Evolutionary conservation across 2,329 filamentous ascomycete species (phyloP).

Genomic region (Rhynchosporium agropyri): DNA sequence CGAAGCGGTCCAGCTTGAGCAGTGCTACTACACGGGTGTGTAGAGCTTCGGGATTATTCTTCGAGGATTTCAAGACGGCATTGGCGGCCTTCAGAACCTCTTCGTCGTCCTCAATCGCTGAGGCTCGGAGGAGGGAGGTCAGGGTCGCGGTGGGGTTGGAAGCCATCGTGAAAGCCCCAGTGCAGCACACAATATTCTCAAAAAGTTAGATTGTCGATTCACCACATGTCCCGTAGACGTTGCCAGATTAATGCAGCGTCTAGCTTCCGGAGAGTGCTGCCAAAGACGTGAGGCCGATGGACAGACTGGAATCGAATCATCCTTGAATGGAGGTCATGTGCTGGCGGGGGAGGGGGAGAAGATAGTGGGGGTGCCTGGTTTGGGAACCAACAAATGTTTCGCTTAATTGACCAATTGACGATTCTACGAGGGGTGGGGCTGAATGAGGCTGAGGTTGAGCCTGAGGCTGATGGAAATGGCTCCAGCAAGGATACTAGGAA

Average conservation of each 20-base stretch:
- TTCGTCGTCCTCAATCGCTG: slow-evolving; percentile 70
- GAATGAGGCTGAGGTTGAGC: too few species aligned
- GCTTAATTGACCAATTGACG: not conserved
- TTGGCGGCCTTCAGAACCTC: slow-evolving; percentile 69
- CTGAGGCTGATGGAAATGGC: too few species aligned
- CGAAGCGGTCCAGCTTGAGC: slow-evolving; percentile 79
- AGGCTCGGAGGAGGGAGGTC: slow-evolving; percentile 49
- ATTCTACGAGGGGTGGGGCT: not conserved
- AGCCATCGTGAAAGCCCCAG: slow-evolving; percentile 34
- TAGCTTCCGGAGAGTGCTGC: not conserved
- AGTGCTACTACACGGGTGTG: slow-evolving; percentile 74
- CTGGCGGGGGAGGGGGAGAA: slow-evolving; percentile 1
- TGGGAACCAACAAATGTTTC: not conserved
- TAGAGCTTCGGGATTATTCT: slow-evolving; percentile 59
- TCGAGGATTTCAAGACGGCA: slow-evolving; percentile 63
- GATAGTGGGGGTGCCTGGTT: not conserved
- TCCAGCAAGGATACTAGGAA: too few species aligned
- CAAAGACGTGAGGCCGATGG: not conserved
- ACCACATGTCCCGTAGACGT: slow-evolving; percentile 4
- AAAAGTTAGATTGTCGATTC: not conserved
- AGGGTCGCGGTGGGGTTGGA: slow-evolving; percentile 41
- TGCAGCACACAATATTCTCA: not conserved
- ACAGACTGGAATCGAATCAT: too few species aligned
- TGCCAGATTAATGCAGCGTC: not conserved
- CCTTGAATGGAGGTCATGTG: slow-evolving; percentile 5